A percentile compares a stretch with the other conserved stretches of the same genome.
These are phyloP conservation scores for Rhodotorula glutinis DNA, from an alignment of 1,284 basidiomycete species.

Conservation along the genomic window DNA sequence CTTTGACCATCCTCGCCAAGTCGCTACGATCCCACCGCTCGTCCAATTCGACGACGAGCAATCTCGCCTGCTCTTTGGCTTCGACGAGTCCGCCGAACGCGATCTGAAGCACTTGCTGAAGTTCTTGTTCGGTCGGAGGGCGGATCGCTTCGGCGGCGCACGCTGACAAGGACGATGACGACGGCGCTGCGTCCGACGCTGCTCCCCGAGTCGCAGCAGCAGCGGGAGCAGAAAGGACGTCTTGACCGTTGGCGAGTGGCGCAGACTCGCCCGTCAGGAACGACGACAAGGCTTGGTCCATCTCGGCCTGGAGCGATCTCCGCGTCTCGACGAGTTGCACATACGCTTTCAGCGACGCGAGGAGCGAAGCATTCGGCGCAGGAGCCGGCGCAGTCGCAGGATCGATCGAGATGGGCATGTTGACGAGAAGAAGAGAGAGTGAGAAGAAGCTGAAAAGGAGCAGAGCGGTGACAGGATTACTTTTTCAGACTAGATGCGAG, in stretches of 20 bases:
- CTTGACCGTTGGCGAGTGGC: background rate
- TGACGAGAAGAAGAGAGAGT: background rate
- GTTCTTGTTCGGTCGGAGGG: conserved; percentile 25
- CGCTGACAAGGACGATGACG: background rate
- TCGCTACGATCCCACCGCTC: conserved; percentile 4
- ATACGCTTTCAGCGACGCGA: conserved; percentile 19
- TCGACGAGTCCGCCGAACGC: conserved; percentile 31
- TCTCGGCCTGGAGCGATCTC: conserved; percentile 25
- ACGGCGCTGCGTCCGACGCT: background rate
- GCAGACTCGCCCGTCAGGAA: conserved; percentile 25
- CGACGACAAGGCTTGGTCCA: conserved; percentile 25
- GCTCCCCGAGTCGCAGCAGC: no score
- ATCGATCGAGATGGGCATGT: conserved; percentile 11
- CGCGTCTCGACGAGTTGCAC: conserved; percentile 21
- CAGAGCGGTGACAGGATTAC: background rate
- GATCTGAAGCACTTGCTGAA: conserved; percentile 31
- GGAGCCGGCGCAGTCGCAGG: background rate
- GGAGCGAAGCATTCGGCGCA: background rate
- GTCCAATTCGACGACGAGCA: background rate
- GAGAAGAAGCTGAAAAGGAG: background rate
- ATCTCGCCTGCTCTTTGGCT: conserved; percentile 18
- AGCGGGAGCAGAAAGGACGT: conserved; percentile 1
- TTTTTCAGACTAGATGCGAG: background rate
- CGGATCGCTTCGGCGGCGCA: conserved; percentile 26
- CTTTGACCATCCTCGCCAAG: conserved; percentile 12